These are phyloP conservation scores for Xylaria curta DNA, from an alignment of 495 filamentous ascomycete genomes.

Conservation along the genomic window DNA sequence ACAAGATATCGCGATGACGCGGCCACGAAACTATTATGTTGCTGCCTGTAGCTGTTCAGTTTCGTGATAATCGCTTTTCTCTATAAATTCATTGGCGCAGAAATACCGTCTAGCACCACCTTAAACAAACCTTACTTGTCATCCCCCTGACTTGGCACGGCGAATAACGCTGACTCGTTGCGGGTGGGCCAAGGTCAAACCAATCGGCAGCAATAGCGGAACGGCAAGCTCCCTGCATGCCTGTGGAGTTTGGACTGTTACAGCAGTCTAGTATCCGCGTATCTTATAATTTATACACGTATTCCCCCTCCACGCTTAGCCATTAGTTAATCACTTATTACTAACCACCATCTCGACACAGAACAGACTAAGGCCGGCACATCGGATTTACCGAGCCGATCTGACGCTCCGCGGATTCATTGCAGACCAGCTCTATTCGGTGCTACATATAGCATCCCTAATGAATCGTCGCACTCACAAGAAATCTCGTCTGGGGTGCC, in stretches of 20 bases:
- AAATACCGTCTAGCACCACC: neutral
- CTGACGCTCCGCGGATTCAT: neutral
- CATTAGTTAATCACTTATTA: neutral
- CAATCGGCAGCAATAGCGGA: too few species aligned
- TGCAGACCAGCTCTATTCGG: neutral
- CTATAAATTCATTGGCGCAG: neutral
- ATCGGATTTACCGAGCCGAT: neutral
- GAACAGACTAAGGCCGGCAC: neutral
- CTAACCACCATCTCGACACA: neutral
- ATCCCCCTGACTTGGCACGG: neutral
- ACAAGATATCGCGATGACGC: neutral
- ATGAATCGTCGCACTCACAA: conserved; percentile 50
- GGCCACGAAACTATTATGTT: neutral
- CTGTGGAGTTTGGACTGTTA: neutral
- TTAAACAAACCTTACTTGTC: neutral
- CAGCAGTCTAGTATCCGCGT: conserved; percentile 4
- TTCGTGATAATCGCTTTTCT: neutral
- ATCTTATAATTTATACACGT: conserved; percentile 1
- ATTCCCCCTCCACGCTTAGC: neutral
- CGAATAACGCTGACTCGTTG: too few species aligned
- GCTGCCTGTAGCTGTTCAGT: neutral
- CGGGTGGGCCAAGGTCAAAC: too few species aligned
- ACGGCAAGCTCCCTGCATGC: neutral
- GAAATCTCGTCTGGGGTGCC: conserved; percentile 45
- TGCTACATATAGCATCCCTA: conserved; percentile 2